Conservation (phyloP, 495 filamentous ascomycete genomes). For the Hyphodiscus hymeniophilus region DNA sequence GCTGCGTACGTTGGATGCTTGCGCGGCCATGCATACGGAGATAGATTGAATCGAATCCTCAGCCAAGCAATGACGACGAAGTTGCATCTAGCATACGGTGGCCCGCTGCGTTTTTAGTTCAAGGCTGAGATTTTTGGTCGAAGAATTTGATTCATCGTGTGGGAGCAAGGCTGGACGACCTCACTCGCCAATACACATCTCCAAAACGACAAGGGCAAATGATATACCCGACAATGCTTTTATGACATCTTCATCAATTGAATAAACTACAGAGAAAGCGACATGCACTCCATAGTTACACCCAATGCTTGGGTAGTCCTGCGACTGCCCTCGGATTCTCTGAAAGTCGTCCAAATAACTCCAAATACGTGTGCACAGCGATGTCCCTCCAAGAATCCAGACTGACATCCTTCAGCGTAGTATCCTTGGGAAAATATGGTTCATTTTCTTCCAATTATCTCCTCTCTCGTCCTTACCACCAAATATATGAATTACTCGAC, state of each 20-base stretch:
- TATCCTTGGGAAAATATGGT: slow-evolving; percentile 85
- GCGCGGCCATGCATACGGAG: too few species aligned
- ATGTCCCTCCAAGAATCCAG: slow-evolving; percentile 6
- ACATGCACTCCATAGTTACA: slow-evolving; percentile 44
- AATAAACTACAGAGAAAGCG: too few species aligned
- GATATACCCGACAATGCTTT: too few species aligned
- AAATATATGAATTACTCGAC: slow-evolving; percentile 84
- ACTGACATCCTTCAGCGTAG: slow-evolving; percentile 45
- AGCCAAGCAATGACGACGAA: not conserved
- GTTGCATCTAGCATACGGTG: not conserved
- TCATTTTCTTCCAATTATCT: slow-evolving; percentile 78
- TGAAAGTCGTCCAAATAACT: slow-evolving; percentile 54
- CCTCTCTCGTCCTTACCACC: slow-evolving; percentile 78
- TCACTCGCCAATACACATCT: not conserved
- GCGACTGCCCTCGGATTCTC: slow-evolving; percentile 57
- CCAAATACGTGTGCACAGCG: slow-evolving; percentile 54
- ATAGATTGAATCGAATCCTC: too few species aligned
- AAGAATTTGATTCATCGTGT: too few species aligned
- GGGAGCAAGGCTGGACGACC: not conserved
- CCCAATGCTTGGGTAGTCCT: slow-evolving; percentile 57
- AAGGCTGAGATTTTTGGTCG: not conserved
- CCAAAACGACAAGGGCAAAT: not conserved
- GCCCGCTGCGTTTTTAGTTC: not conserved
- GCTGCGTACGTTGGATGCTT: not conserved
- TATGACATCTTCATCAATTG: too few species aligned